Evolutionary conservation across 2,329 filamentous ascomycete genomes (phyloP).

Genomic region (Xylaria sp.): DNA sequence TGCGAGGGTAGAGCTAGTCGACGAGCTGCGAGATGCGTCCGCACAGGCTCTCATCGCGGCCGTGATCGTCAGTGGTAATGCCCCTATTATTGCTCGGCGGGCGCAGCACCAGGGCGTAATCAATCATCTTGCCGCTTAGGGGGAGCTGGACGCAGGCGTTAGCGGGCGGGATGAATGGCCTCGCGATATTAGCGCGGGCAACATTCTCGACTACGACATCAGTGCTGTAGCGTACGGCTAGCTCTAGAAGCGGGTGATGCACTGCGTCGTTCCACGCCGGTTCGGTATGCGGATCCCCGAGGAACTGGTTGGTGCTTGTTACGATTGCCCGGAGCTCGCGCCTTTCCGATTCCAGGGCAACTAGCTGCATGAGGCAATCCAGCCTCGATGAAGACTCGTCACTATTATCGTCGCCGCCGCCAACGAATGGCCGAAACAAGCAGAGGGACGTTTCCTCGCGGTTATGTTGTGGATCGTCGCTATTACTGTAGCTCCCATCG

Average conservation of each 20-base stretch:
- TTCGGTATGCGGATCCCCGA: background rate
- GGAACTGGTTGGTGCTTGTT: background rate
- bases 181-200: constrained; percentile 8
- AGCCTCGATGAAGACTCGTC: constrained; percentile 13
- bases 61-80: no score
- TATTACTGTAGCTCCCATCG: background rate
- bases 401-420: background rate
- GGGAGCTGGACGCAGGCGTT: background rate
- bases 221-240: background rate
- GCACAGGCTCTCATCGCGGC: background rate
- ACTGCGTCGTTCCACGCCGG: constrained; percentile 2
- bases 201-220: constrained; percentile 7
- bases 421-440: background rate
- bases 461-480: background rate
- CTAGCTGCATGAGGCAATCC: constrained; percentile 13
- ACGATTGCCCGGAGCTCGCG: constrained; percentile 1
- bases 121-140: background rate
- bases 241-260: background rate
- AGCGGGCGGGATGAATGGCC: background rate
- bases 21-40: no score
- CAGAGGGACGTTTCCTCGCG: background rate
- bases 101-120: constrained; percentile 1
- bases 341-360: constrained; percentile 11
- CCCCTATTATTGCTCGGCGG: background rate
- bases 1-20: background rate